A percentile compares a stretch with the other conserved stretches of the same genome.
These are phyloP conservation scores for Colletotrichum shisoi DNA, from an alignment of 2,329 filamentous ascomycete species.

Conservation along the genomic window DNA sequence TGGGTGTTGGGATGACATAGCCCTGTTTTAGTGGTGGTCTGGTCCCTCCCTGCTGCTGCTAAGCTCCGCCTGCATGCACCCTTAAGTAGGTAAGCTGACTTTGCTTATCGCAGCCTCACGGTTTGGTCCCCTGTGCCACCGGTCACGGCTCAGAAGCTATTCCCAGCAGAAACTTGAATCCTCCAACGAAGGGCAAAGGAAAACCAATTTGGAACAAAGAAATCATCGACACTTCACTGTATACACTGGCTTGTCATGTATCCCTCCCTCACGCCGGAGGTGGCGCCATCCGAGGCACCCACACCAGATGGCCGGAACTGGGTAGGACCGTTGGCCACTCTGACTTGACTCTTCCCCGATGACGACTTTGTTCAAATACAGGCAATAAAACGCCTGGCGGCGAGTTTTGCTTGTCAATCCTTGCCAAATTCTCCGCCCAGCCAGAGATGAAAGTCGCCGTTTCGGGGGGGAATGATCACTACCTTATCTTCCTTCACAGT, in stretches of 20 bases:
- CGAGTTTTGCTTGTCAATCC: background rate
- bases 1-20: background rate
- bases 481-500: background rate
- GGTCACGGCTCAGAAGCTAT: no score
- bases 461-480: background rate
- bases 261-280: background rate
- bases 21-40: background rate
- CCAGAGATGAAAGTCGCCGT: background rate
- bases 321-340: background rate
- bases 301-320: background rate
- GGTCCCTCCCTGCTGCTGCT: no score
- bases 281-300: constrained; percentile 1
- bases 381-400: background rate
- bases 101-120: no score
- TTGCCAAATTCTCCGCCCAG: background rate
- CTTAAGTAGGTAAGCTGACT: no score
- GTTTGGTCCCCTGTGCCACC: no score
- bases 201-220: no score
- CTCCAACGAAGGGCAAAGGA: no score
- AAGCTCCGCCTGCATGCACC: no score
- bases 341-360: background rate
- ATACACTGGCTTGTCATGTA: no score
- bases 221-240: no score
- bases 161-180: no score
- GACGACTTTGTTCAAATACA: background rate